Percentiles rank a stretch among this genome's conserved stretches.
These are phyloP conservation scores for Vinca minor DNA, from an alignment of 257 asterid genomes.

Conservation along the genomic window DNA sequence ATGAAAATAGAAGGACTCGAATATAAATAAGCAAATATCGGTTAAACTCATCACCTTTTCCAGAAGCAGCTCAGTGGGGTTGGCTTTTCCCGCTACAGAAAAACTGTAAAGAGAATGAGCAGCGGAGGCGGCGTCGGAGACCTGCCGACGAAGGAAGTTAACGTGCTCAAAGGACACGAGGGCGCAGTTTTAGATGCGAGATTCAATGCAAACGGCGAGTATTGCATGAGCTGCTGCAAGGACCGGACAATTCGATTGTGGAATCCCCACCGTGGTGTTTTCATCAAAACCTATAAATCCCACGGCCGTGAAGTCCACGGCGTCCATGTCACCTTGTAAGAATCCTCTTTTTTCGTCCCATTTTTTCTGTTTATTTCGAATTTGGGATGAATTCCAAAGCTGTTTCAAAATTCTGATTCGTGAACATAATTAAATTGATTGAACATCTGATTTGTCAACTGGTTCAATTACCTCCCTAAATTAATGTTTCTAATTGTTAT, in stretches of 20 bases:
- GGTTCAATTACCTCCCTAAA: too few relatives aligned
- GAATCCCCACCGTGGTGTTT: constrained; percentile 96
- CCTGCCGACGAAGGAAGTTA: constrained; percentile 60
- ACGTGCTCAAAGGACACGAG: constrained; percentile 80
- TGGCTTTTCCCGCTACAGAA: neutral
- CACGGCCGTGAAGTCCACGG: constrained; percentile 97
- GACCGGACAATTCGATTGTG: constrained; percentile 91
- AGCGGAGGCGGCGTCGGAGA: too few relatives aligned
- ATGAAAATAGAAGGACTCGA: too few relatives aligned
- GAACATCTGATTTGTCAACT: neutral
- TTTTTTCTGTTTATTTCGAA: neutral
- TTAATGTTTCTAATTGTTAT: too few relatives aligned
- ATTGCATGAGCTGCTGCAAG: constrained; percentile 86
- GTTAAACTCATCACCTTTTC: neutral
- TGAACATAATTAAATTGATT: too few relatives aligned
- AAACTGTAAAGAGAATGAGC: constrained; percentile 12
- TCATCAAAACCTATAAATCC: constrained; percentile 80
- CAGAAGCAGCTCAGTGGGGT: neutral
- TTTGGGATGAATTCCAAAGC: neutral
- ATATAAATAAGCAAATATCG: too few relatives aligned
- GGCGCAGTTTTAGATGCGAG: constrained; percentile 95
- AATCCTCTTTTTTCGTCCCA: neutral
- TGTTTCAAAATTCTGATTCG: too few relatives aligned
- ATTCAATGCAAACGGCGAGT: constrained; percentile 83
- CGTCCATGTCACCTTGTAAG: constrained; percentile 70